Percentiles rank a stretch among this genome's conserved stretches.
Conservation (phyloP, 345 rosid genomes). For the Hibiscus mutabilis region DNA sequence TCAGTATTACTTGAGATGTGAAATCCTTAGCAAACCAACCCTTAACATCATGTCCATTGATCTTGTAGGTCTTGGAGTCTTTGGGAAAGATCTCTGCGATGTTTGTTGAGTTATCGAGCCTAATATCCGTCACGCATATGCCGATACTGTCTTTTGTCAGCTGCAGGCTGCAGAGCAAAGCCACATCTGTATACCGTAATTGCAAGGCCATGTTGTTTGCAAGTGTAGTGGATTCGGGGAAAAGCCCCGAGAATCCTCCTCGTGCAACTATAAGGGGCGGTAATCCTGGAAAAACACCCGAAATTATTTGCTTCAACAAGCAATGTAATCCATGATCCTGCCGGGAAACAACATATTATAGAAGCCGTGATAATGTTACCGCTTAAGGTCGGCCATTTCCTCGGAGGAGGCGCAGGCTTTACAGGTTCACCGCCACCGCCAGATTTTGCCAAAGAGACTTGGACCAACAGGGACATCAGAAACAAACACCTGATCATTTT, state of each 20-base stretch:
- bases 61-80: conserved; percentile 31
- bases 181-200: conserved; percentile 25
- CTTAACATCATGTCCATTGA: conserved; percentile 45
- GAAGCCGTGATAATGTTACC: conserved; percentile 20
- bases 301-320: not conserved
- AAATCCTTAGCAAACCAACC: conserved; percentile 72
- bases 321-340: not conserved
- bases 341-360: no score
- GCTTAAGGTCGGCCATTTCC: conserved; percentile 56
- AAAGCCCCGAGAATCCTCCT: conserved; percentile 77
- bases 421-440: not conserved
- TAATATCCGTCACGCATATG: conserved; percentile 50
- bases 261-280: conserved; percentile 62
- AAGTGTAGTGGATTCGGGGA: conserved; percentile 53
- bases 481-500: conserved; percentile 48
- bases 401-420: conserved; percentile 12
- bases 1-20: conserved; percentile 19
- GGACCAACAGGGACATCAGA: conserved; percentile 36
- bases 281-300: conserved; percentile 34
- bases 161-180: conserved; percentile 62
- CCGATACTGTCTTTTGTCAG: conserved; percentile 61
- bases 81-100: conserved; percentile 31
- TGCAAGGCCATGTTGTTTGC: conserved; percentile 38
- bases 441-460: conserved; percentile 25
- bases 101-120: conserved; percentile 53